A percentile compares a stretch with the other conserved stretches of the same genome.
These are phyloP conservation scores for Selaginella moellendorffii DNA, from an alignment of 75 land plant genomes.

Conservation along the genomic window DNA sequence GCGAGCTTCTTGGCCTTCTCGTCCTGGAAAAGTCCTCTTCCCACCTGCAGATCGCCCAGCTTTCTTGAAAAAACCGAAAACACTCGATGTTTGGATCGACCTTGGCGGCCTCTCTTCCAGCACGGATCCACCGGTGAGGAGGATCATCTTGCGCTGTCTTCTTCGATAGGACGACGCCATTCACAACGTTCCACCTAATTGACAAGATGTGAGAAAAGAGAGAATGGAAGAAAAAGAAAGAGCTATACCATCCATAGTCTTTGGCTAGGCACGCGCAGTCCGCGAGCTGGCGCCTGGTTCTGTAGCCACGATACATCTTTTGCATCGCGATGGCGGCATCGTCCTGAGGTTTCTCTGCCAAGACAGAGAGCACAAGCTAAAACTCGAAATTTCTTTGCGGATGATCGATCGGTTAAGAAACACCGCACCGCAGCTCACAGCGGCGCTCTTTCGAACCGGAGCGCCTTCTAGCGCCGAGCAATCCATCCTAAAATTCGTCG, in stretches of 20 bases:
- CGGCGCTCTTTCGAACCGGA: too few relatives aligned
- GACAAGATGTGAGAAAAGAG: too few relatives aligned
- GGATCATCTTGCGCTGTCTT: conserved; percentile 53
- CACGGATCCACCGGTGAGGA: conserved; percentile 57
- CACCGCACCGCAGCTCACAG: too few relatives aligned
- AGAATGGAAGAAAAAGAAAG: too few relatives aligned
- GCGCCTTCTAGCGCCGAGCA: too few relatives aligned
- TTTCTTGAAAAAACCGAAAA: neutral
- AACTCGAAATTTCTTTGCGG: too few relatives aligned
- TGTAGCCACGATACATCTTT: neutral
- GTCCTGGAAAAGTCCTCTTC: conserved; percentile 80
- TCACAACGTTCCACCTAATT: conserved; percentile 93
- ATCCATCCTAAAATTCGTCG: too few relatives aligned
- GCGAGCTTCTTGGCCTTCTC: conserved; percentile 79
- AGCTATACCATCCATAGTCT: too few relatives aligned
- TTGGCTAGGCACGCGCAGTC: conserved; percentile 36
- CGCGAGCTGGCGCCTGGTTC: neutral
- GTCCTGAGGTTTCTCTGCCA: too few relatives aligned
- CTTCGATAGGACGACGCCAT: conserved; percentile 39
- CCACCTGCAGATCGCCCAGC: conserved; percentile 38
- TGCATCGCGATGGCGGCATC: neutral
- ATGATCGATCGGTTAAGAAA: too few relatives aligned
- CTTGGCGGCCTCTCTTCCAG: conserved; percentile 52
- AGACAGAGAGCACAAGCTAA: too few relatives aligned
- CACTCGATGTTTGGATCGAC: conserved; percentile 12